Evolutionary conservation across 768 basidiomycete genomes (phyloP), one percentile per base, ranked within the genome.

Genomic region (Lactifluus volemus): DNA sequence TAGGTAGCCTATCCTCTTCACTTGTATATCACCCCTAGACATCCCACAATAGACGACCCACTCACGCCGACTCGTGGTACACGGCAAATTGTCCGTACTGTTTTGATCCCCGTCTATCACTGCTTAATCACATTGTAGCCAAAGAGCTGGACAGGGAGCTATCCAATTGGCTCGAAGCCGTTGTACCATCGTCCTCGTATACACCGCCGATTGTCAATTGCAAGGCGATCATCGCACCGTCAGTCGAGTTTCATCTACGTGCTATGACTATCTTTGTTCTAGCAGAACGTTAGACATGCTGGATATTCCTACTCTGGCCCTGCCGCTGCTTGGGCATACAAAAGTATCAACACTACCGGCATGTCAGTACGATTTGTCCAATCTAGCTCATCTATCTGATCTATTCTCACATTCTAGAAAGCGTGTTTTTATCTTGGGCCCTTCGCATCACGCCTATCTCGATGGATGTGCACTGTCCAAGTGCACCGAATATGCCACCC

Each of bases 161-260:
- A 38, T 69, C 76, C 1, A 65, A 68, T 17, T 92, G 88, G 81
- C 77, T 98, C 8, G 73, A 70, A 6, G 76, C 75, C 34, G 91
- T 91, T 32, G 72, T 79, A 29, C 59, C 79, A 36, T 74, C 77
- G 3, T 70, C 72, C 6, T 72, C 81, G 68, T 84, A 84, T 77
- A 68, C 73, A 1, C 86, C 83, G 45, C 93, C 94, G 1, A 78
- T 93, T 65, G 68, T 73, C 53, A 81, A 84, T 32, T 83, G 81
- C 66, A 88, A 83, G 70, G 97, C 95, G n/a, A 81, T 99, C 70
- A 95, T 99, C 49, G 95, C 89, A 19, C 97, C 97, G 94, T 98
- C 68, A 67, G 92, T 79, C n/a, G 45, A 48, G 32, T 19, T 42
- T 36, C 29, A 51, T 34, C 38, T 38, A 45, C 44, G 41, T 44